These are phyloP conservation scores for Aspergillus latus DNA, from an alignment of 2,329 filamentous ascomycete species.

Conservation along the genomic window DNA sequence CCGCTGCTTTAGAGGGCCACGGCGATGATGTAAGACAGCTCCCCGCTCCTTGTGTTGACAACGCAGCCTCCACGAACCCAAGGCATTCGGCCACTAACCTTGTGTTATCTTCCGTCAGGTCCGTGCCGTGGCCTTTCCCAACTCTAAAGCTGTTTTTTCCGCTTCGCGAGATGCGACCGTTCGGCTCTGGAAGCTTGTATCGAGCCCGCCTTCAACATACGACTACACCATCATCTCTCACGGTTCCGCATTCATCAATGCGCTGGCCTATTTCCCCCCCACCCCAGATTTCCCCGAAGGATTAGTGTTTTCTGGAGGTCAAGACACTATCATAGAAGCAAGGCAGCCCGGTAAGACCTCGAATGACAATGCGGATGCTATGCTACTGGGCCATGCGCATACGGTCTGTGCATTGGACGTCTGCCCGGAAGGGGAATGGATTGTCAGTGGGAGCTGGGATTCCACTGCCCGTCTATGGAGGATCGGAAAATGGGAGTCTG, in stretches of 20 bases:
- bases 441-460: conserved; percentile 95
- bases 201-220: conserved; percentile 66
- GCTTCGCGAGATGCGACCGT: conserved; percentile 91
- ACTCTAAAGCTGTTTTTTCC: conserved; percentile 70
- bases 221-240: conserved; percentile 76
- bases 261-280: conserved; percentile 72
- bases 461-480: conserved; percentile 82
- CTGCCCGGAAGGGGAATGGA: conserved; percentile 66
- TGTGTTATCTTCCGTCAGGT: conserved; percentile 64
- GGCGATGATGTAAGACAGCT: conserved; percentile 77
- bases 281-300: conserved; percentile 70
- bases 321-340: conserved; percentile 91
- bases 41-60: conserved; percentile 19
- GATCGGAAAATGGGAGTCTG: conserved; percentile 79
- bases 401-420: conserved; percentile 89
- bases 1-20: conserved; percentile 83
- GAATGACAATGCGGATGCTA: conserved; percentile 76
- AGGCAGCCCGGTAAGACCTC: conserved; percentile 67
- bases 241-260: conserved; percentile 84
- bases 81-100: conserved; percentile 53
- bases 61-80: conserved; percentile 14
- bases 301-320: conserved; percentile 81
- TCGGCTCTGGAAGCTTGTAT: conserved; percentile 74
- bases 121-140: conserved; percentile 77
- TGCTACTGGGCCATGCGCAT: conserved; percentile 80